Evolutionary conservation across 768 basidiomycete species (phyloP).

Genomic region (Auricularia auricula-judae): DNA sequence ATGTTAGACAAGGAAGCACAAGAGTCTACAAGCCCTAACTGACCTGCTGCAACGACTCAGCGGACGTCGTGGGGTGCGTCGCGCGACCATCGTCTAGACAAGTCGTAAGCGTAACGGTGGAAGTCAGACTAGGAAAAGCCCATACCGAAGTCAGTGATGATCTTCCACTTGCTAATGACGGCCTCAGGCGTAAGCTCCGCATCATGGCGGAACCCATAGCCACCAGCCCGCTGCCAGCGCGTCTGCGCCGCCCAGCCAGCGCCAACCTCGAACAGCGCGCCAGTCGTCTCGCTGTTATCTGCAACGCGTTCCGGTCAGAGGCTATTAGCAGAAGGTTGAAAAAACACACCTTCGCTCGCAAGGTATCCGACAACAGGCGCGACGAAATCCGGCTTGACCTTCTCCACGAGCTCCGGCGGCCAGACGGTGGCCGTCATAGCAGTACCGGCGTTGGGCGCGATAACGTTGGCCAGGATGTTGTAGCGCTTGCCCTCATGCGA

Average conservation of each 20-base stretch:
- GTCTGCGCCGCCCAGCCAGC: constrained; percentile 91
- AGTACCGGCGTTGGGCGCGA: constrained; percentile 82
- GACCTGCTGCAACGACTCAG: constrained; percentile 62
- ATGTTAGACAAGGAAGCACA: constrained; percentile 9
- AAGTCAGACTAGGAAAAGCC: constrained; percentile 13
- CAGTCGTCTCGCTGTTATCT: constrained; percentile 66
- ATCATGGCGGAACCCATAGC: constrained; percentile 77
- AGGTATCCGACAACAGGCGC: constrained; percentile 91
- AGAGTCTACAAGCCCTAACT: constrained; percentile 22
- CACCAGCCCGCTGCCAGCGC: constrained; percentile 86
- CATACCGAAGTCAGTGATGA: constrained; percentile 73
- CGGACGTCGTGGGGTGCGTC: constrained; percentile 64
- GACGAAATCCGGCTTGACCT: constrained; percentile 89
- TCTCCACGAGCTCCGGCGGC: constrained; percentile 79
- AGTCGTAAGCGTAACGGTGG: not conserved
- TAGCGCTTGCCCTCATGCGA: constrained; percentile 89
- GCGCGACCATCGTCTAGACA: constrained; percentile 63
- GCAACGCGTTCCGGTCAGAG: not conserved
- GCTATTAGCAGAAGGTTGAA: not conserved
- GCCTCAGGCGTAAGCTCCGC: constrained; percentile 69
- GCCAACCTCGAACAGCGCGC: constrained; percentile 71
- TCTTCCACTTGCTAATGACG: constrained; percentile 65
- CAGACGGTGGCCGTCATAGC: constrained; percentile 85
- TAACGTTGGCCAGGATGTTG: constrained; percentile 78
- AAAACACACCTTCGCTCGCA: constrained; percentile 50